These are phyloP conservation scores for Saccharomycopsis hybrid DNA, from an alignment of 1,139 yeast species.

Conservation along the genomic window DNA sequence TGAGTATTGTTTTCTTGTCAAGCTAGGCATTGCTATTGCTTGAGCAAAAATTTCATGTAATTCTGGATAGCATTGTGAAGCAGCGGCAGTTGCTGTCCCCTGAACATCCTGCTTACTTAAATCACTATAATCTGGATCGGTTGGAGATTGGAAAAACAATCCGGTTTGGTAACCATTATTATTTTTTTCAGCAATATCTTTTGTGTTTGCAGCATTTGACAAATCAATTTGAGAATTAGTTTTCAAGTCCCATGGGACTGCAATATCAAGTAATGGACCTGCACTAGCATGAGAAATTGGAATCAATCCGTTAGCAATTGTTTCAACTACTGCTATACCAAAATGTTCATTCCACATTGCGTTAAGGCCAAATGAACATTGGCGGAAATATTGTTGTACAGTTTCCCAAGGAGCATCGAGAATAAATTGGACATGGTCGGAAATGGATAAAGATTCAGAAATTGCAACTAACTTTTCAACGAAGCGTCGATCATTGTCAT, in stretches of 20 bases:
- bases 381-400: slow-evolving; percentile 48
- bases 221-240: slow-evolving; percentile 27
- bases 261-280: slow-evolving; percentile 88
- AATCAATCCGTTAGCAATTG: slow-evolving; percentile 76
- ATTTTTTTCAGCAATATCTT: slow-evolving; percentile 26
- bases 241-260: slow-evolving; percentile 45
- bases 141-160: slow-evolving; percentile 61
- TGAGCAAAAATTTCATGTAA: slow-evolving; percentile 40
- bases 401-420: slow-evolving; percentile 70
- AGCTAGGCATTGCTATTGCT: slow-evolving; percentile 36
- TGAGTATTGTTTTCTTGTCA: slow-evolving; percentile 40
- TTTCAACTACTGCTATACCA: slow-evolving; percentile 96
- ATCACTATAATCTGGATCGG: slow-evolving; percentile 50
- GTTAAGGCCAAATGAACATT: slow-evolving; percentile 72
- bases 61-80: no score
- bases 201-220: slow-evolving; percentile 24
- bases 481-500: slow-evolving; percentile 54
- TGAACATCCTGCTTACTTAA: slow-evolving; percentile 24
- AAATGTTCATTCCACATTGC: slow-evolving; percentile 99
- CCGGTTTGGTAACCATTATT: slow-evolving; percentile 41
- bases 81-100: no score
- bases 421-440: slow-evolving; percentile 53
- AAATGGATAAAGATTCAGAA: slow-evolving; percentile 44
- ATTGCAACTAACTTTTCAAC: slow-evolving; percentile 44
- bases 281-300: slow-evolving; percentile 93